Conservation (phyloP, 1,284 basidiomycete species). For the Trametes polyzona region DNA sequence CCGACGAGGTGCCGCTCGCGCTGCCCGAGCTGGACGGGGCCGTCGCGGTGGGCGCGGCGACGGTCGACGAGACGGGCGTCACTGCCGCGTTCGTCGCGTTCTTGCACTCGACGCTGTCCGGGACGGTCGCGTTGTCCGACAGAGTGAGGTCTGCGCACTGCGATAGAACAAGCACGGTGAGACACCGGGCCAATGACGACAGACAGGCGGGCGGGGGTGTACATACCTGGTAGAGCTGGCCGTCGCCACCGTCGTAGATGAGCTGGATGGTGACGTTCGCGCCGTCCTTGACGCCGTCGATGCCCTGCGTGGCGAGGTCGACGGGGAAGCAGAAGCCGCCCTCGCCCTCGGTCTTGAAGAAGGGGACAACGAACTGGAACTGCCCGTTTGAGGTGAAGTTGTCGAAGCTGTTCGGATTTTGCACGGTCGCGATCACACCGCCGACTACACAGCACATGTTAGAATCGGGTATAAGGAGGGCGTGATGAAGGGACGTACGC, state of each 20-base stretch:
- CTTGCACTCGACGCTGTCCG: constrained; percentile 34
- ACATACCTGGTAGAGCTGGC: constrained; percentile 65
- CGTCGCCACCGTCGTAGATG: constrained; percentile 68
- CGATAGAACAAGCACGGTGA: background rate
- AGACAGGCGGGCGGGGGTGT: background rate
- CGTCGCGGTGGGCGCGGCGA: constrained; percentile 16
- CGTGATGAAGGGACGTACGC: constrained; percentile 43
- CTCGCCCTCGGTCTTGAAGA: constrained; percentile 54
- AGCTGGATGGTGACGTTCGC: constrained; percentile 67
- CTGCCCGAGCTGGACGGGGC: constrained; percentile 13
- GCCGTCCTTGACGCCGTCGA: constrained; percentile 54
- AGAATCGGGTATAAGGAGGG: no score
- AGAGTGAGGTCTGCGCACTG: constrained; percentile 78
- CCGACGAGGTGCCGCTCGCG: constrained; percentile 1
- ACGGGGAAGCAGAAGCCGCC: constrained; percentile 67
- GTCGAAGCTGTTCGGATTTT: constrained; percentile 67
- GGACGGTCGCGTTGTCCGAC: constrained; percentile 43
- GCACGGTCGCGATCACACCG: constrained; percentile 56
- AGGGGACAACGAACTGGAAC: constrained; percentile 41
- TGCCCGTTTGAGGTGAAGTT: constrained; percentile 38
- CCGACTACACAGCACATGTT: constrained; percentile 43
- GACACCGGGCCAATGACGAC: background rate
- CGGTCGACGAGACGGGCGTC: constrained; percentile 20
- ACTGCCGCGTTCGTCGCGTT: constrained; percentile 34
- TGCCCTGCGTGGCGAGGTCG: constrained; percentile 53